Base-by-base conservation (phyloP, 1,139 yeast genomes). In the Lipomyces yarrowii region DNA sequence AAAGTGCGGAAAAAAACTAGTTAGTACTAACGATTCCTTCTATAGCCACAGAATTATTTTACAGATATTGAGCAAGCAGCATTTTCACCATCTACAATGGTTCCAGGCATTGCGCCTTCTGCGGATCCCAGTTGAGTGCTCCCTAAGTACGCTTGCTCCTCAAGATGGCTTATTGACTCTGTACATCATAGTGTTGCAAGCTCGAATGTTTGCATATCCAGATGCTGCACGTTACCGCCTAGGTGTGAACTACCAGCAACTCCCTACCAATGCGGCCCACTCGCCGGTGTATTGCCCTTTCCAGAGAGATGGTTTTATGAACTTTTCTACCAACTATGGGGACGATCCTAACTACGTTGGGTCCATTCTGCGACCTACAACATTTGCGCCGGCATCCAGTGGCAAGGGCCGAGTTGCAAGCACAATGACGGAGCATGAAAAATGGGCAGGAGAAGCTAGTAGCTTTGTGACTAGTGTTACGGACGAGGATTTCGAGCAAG, bases 291-390 rank as follows among this genome's bases (percentile, higher is more conserved):
- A 76, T 66, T 80, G 86, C 80, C 90, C 90, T 70, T 79, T 71
- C 75, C 85, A 87, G 76, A 87, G 98, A 79, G 97, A 92, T 77
- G 98, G 98, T 77, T 83, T 86, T 60, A 89, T 90, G 96, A 80
- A 79, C 69, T 91, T 91, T 64, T 86, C 89, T 75, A 94, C 92
- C 77, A 93, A 93, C 84, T 85, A 89, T 77, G 98, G 97, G 62
- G 78, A 86, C 66, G 85, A 86, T 74, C 97, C 97, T 77, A 91
- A 91, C 75, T 80, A 80, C 72, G 81, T 81, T 51, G 75, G 81
- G 32, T 70, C 77, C 21, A 71, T 88, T 61, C 77, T 78, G 61
- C 80, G 89, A 68, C 73, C 86, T 73, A 82, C 82, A 73, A 84
- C 86, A 78, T 70, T 74, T 64, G 69, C 77, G 64, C 54, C 62